These are phyloP conservation scores for Verruconis gallopava DNA, from an alignment of 2,329 filamentous ascomycete genomes.

Conservation along the genomic window DNA sequence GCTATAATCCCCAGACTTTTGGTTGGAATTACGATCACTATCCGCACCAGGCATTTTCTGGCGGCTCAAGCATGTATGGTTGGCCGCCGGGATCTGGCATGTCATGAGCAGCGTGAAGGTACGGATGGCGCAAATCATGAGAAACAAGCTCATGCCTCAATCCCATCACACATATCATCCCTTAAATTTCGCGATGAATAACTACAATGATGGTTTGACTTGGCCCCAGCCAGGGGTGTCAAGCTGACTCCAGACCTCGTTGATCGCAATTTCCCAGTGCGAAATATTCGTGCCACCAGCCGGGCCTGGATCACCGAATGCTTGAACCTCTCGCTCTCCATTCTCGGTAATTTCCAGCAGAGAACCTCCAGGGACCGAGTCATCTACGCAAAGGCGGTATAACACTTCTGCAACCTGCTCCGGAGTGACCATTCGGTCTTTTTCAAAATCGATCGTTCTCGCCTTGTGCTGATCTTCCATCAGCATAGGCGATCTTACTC, in stretches of 20 bases:
- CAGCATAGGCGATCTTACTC: conserved; percentile 50
- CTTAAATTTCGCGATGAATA: no score
- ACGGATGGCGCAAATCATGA: no score
- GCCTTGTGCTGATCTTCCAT: conserved; percentile 49
- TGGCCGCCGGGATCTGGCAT: not conserved
- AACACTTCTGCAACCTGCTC: conserved; percentile 24
- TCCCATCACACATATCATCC: no score
- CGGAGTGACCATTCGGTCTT: conserved; percentile 45
- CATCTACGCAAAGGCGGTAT: conserved; percentile 4
- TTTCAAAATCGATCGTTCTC: conserved; percentile 32
- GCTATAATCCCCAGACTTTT: not conserved
- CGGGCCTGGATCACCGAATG: conserved; percentile 9
- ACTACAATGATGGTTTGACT: no score
- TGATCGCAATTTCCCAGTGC: conserved; percentile 25
- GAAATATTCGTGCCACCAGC: conserved; percentile 32
- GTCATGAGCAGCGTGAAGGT: no score
- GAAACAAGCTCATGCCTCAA: no score
- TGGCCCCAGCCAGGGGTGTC: conserved; percentile 37
- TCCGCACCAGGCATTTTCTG: not conserved
- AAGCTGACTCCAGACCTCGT: conserved; percentile 37
- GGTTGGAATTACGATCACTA: not conserved
- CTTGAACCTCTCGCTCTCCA: conserved; percentile 3
- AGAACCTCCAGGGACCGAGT: conserved; percentile 4
- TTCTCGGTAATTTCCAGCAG: conserved; percentile 8
- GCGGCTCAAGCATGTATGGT: not conserved